Evolutionary conservation across 495 filamentous ascomycete species (phyloP), one percentile per base, ranked within the genome.

Genomic region (Lepidopterella palustris): DNA sequence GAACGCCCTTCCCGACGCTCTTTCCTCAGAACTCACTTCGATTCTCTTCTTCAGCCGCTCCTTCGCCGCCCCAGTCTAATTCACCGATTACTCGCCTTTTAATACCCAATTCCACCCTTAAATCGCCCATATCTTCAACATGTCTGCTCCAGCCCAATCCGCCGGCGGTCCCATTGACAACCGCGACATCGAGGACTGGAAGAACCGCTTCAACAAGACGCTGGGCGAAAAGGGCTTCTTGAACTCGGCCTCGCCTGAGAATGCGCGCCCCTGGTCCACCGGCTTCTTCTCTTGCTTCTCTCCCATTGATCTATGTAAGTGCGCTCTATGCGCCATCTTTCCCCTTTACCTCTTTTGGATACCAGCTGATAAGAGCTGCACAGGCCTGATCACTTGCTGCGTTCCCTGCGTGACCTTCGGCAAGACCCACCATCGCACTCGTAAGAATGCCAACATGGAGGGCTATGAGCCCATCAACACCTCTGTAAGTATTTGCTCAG

Each of bases 321-420:
- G 13, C 13, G 2, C 5, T 42, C 55, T 20, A 1, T 60, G 13
- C 21, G 9, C 20, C 11, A 2, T 2, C 9, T 11, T 15, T 29
- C 28, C 24, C 35, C 53, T 62, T 4, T 11, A 21, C 20, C 5
- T 1, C 0, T 25, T 45, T 20, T 24, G 18, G 50, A 42, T 27
- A 21, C 10, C 42, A 45, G 42, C 23, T 40, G 6, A 40, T 5
- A 8, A 27, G 11, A 39, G 15, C 27, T 5, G 6, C 15, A 25
- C 20, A n/a, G 74, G 73, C 67, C 53, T 71, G 39, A 60, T 77
- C 61, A 65, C 69, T 0, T 77, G 65, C 32, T 70, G 64, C 66
- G 27, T 60, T 58, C 78, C 78, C 24, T 80, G 78, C 58, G 71
- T 78, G 26, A 74, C 74, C 8, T 78, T 76, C 55, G 77, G 78